phyloP scores from a whole-genome alignment of 2,329 filamentous ascomycete species.

The Cordyceps fumosorosea region DNA sequence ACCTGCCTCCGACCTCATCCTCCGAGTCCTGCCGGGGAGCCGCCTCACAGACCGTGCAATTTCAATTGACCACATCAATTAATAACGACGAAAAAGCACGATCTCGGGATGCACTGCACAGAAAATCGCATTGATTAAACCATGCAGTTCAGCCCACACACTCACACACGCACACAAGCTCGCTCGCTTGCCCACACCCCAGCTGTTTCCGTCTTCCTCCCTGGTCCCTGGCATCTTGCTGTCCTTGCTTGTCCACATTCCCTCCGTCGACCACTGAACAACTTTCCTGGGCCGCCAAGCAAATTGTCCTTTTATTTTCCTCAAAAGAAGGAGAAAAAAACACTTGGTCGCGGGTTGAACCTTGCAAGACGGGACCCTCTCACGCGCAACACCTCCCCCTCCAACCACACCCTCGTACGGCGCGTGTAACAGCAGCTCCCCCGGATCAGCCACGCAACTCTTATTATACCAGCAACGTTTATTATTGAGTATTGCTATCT shows the following conservation, averaged over 20 bases:
- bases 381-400: not conserved
- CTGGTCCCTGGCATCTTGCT: not conserved
- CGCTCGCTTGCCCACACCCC: not conserved
- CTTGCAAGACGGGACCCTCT: not conserved
- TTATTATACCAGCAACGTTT: not conserved
- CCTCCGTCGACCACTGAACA: too few relatives aligned
- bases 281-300: not conserved
- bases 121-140: not conserved
- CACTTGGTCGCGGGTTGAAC: too few relatives aligned
- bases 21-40: not conserved
- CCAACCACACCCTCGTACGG: not conserved
- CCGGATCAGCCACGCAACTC: not conserved
- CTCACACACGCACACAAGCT: too few relatives aligned
- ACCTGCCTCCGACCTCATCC: not conserved
- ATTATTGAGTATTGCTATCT: too few relatives aligned
- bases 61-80: not conserved
- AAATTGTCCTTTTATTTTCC: too few relatives aligned
- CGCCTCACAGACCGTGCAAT: not conserved
- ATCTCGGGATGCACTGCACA: not conserved
- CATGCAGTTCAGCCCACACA: not conserved
- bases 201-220: not conserved
- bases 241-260: not conserved
- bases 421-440: not conserved
- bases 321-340: too few relatives aligned
- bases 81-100: not conserved